Evolutionary conservation across 2,329 filamentous ascomycete species (phyloP), one percentile per base, ranked within the genome.

Genomic region (Alternaria incomplexa): DNA sequence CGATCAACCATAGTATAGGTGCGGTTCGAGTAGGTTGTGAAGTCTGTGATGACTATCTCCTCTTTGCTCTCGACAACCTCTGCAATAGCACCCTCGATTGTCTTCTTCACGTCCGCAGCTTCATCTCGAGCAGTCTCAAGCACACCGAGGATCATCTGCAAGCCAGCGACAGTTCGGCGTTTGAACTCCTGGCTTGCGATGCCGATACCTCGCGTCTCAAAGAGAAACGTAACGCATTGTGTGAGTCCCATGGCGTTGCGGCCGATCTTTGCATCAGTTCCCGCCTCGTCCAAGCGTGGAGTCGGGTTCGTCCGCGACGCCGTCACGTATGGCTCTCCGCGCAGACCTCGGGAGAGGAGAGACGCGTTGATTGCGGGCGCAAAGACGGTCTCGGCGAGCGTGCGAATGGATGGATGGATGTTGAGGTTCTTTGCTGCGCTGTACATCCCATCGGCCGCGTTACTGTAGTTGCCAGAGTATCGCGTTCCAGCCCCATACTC

Each of bases 381-480:
- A 45, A 80, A 80, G 28, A 79, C 62, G 2, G 66, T 64, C 53
- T 80, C 77, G 9, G 73, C 67, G n/a, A 81, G 68, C n/a, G 70
- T 55, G 23, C 79, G 77, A 50, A 80, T 80, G 0, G 58, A 48
- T 0, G 68, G 60, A 23, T 79, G 69, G 47, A 80, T 79, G 64
- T 80, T 80, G 15, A 79, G 66, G 57, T 80, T 80, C 69, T 77
- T 76, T 9, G 77, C 78, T 11, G 75, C 77, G 45, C 74, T 76
- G 63, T 72, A 76, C 68, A 80, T 74, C 30, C 72, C 78, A 46
- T 80, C 78, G 1, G 76, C 73, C 7, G 74, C 78, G 10, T 78
- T 78, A 26, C 66, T 72, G 54, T 79, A 80, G 30, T 74, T 69
- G 4, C 63, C 68, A 5, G 72, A 66, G 46, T 73, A 79, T 15